These are phyloP conservation scores for Zymoseptoria crescenta DNA, from an alignment of 2,329 filamentous ascomycete genomes.

Conservation along the genomic window DNA sequence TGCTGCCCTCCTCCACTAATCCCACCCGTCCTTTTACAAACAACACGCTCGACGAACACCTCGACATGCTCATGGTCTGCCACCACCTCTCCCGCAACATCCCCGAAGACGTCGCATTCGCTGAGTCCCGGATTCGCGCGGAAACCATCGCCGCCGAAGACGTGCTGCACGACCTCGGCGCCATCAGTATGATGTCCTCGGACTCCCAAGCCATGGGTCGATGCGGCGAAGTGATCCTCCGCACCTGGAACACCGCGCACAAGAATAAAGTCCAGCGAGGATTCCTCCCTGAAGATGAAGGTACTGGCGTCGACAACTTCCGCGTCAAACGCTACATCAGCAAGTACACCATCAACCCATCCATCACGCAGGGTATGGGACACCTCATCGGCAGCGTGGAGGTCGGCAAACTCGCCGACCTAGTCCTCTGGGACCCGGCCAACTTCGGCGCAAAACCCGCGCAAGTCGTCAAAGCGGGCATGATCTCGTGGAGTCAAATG, in stretches of 20 bases:
- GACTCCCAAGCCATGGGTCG: slow-evolving; percentile 97
- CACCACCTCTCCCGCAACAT: slow-evolving; percentile 90
- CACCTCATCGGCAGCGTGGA: slow-evolving; percentile 83
- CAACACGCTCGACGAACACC: slow-evolving; percentile 91
- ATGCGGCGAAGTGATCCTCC: slow-evolving; percentile 83
- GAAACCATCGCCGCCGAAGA: slow-evolving; percentile 97
- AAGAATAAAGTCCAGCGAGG: slow-evolving; percentile 92
- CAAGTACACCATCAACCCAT: slow-evolving; percentile 95
- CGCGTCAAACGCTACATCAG: slow-evolving; percentile 85
- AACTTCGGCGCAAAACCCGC: slow-evolving; percentile 83
- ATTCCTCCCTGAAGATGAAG: slow-evolving; percentile 65
- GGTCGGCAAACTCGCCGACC: slow-evolving; percentile 79
- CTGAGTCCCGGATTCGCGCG: slow-evolving; percentile 85
- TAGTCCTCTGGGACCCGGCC: slow-evolving; percentile 78
- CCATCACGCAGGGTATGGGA: slow-evolving; percentile 80
- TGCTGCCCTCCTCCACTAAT: slow-evolving; percentile 85
- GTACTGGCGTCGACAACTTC: slow-evolving; percentile 77
- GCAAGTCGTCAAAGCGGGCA: slow-evolving; percentile 75
- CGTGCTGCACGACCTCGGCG: slow-evolving; percentile 86
- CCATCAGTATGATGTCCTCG: slow-evolving; percentile 95
- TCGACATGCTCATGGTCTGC: slow-evolving; percentile 98
- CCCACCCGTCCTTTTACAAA: slow-evolving; percentile 82
- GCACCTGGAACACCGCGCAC: slow-evolving; percentile 95
- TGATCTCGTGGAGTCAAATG: slow-evolving; percentile 80
- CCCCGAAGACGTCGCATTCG: slow-evolving; percentile 91